Evolutionary conservation across 176 grass and related monocot genomes (phyloP), one percentile per base, ranked within the genome.

Genomic region (Olyra latifolia): DNA sequence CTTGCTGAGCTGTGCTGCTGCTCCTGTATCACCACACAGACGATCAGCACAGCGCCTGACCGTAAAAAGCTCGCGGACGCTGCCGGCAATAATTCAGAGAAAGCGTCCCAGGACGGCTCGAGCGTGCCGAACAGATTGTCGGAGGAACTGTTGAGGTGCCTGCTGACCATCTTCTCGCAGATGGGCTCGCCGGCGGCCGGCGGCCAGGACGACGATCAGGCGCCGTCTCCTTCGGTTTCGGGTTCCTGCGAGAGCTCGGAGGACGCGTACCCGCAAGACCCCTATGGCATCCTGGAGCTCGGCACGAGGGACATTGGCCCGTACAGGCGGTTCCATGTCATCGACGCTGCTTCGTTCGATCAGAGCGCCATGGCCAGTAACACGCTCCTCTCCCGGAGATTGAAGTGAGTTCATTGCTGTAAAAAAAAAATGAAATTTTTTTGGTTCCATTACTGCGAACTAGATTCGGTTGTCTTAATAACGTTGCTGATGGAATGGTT

Each of bases 111-210:
- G 14, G 79, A 88, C 32, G 80, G 52, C 16, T 84, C 76, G 30
- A 93, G 81, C 69, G 79, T 70, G 41, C 72, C 88, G 61, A 99
- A 99, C 88, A 93, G 81, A 11, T 62, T 99, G 84, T 99, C 96
- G 2, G 96, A 95, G 77, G 96, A 99, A 22, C 86, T 93, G 46
- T 83, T 95, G 63, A 91, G 64, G 74, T 99, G 93, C 67, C 89
- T 99, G 28, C 75, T 93, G 62, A 66, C 79, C 68, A 96, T 96
- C 79, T 99, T 93, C 87, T 89, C 88, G 20, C 82, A 71, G 66
- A 89, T 84, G 84, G 84, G 88, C 43, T 41, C 66, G 9, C 4
- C 74, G 7, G 25, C 72, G 9, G 40, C 64, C 28, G 59, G 60
- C 45, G 83, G 68, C 45, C 78, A 43, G 0, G 87, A 89, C n/a